Percentiles rank a stretch among this genome's conserved stretches.
Evolutionary conservation across 2,329 filamentous ascomycete species (phyloP).

Genomic region (Hymenoscyphus scutula): DNA sequence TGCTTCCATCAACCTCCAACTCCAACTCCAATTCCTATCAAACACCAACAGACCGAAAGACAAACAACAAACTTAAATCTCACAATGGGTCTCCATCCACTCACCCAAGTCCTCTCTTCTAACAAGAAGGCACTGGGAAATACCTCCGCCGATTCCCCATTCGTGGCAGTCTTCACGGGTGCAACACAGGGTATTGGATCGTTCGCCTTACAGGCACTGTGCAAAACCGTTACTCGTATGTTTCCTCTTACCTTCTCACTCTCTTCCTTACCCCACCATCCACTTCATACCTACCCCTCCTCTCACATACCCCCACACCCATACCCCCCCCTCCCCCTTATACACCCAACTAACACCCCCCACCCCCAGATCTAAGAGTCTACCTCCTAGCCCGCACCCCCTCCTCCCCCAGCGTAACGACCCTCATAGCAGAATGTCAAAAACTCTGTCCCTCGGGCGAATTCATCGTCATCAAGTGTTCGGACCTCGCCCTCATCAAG

Average conservation of each 20-base stretch:
- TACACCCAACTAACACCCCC: neutral
- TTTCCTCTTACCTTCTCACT: neutral
- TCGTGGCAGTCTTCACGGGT: neutral
- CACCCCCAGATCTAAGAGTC: slow-evolving; percentile 29
- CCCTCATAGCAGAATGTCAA: slow-evolving; percentile 32
- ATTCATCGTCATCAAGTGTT: slow-evolving; percentile 35
- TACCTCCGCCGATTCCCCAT: neutral
- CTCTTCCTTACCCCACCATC: neutral
- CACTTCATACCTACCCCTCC: neutral
- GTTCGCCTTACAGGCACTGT: neutral
- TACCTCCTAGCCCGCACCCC: slow-evolving; percentile 36
- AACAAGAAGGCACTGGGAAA: neutral
- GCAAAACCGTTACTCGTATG: neutral
- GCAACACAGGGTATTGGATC: neutral
- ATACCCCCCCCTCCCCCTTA: neutral
- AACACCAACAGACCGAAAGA: neutral
- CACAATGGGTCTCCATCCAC: neutral
- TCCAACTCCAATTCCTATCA: neutral
- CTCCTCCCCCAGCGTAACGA: slow-evolving; percentile 28
- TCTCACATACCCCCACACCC: too few species aligned
- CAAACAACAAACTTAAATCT: neutral
- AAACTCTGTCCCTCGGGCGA: slow-evolving; percentile 34
- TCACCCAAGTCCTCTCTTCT: neutral
- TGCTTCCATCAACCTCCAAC: neutral
- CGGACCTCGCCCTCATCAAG: neutral